These are phyloP conservation scores for Lipomyces yamadae DNA, from an alignment of 805 yeast genomes.

Conservation along the genomic window DNA sequence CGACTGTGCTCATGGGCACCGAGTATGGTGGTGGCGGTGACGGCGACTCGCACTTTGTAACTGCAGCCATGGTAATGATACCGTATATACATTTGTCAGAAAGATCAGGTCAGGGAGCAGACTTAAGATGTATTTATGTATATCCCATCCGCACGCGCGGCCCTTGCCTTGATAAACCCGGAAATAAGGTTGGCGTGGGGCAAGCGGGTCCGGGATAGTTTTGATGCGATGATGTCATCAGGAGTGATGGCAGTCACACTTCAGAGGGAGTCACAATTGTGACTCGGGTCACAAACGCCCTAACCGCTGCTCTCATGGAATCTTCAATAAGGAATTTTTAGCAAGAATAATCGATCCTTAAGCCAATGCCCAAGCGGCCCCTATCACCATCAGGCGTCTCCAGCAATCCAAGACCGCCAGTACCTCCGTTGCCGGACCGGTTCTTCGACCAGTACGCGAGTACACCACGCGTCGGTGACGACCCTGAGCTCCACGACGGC, in stretches of 20 bases:
- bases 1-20: not conserved
- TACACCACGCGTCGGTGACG: slow-evolving; percentile 32
- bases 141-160: not conserved
- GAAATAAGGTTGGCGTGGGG: not conserved
- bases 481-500: slow-evolving; percentile 32
- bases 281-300: no score
- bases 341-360: no score
- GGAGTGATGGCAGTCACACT: no score
- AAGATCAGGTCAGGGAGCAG: not conserved
- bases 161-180: not conserved
- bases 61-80: not conserved
- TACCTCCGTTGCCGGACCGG: slow-evolving; percentile 32
- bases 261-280: no score
- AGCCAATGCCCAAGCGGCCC: not conserved
- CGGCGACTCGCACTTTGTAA: not conserved
- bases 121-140: not conserved
- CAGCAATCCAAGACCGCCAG: not conserved
- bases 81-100: not conserved
- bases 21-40: not conserved
- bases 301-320: no score
- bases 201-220: not conserved
- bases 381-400: not conserved
- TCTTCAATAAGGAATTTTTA: no score
- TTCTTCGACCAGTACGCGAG: slow-evolving; percentile 31
- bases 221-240: no score